Base-by-base conservation (phyloP, 208 protist species). In the Leptomonas seymouri region DNA sequence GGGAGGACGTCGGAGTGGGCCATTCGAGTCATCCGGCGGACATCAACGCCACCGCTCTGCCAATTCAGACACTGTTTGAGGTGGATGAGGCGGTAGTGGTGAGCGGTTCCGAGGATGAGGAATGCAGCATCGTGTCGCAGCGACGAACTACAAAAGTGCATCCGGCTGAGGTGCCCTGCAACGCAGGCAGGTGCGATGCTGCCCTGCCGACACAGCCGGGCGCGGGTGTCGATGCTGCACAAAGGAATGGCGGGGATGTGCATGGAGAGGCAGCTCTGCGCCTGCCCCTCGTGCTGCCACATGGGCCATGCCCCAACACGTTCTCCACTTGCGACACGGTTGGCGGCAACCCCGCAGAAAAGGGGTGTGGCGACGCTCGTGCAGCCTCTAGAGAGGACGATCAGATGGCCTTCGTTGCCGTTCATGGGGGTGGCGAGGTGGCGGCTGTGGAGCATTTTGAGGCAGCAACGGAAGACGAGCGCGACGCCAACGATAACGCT, bases 241-340 rank as follows among this genome's bases (percentile, higher is more conserved):
- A 31, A 41, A 30, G 8, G 23, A 16, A 46, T 9, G 18, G 36
- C 41, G 9, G 11, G 30, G 12, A 31, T 50, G 57, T 36, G 39
- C 25, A 46, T n/a, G 51, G 25, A 46, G 30, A 50, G 41, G 41
- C 34, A 25, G 57, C 11, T n/a, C 25, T 62, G 57, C 21, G 41
- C 11, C 57, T 50, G 7, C 57, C 57, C 3, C 57, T 62, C 3
- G 57, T 62, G 34, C 23, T 62, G 39, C n/a, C 57, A n/a, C 41
- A 25, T 34, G 41, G 21, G 25, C 36, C 11, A 14, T 9, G 5
- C 12, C 18, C 57, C n/a, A 62, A n/a, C 25, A 49, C 23, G 20
- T 50, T 23, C 23, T 62, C 57, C 18, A 44, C 41, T 25, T 30
- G 36, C 34, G 6, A 8, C 41, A 50, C 57, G 8, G 31, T 5